Evolutionary conservation across 768 basidiomycete genomes (phyloP), one percentile per base, ranked within the genome.

Genomic region (Serpula lacrymans): DNA sequence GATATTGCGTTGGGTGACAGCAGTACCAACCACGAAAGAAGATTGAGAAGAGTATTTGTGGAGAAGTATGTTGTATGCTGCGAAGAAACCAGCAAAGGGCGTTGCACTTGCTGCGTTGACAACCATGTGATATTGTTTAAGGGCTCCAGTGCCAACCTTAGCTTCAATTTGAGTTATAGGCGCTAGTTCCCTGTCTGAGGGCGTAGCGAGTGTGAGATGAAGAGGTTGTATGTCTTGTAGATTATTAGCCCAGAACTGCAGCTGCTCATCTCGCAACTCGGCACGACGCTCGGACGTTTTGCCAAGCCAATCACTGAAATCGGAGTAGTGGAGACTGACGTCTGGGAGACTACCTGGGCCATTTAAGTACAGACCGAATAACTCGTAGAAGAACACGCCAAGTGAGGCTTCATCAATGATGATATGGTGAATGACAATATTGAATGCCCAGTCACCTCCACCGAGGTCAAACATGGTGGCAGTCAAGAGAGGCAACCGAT

Each of bases 1-100:
- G 9, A 60, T 39, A 33, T 55, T 60, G 16, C 59, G 54, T 22
- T 61, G 59, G 4, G 57, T 60, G 42, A 59, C 59, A 5, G 59
- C 52, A 27, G 59, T 60, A 9, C 59, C 59, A 12, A 60, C 51
- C 4, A 52, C 47, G 37, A 60, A 59, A 1, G 54, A 54, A 13
- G 49, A 42, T 27, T 60, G 59, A 11, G 51, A 42, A n/a, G 59
- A 61, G 42, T 60, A 61, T 14, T 60, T 60, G 52, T 61, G 53
- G 35, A 60, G 54, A 12, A 60, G 57, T 11, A 60, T n/a, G 8
- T 60, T 60, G 37, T 60, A 60, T 3, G 51, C 58, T 2, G 58
- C 59, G 23, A 60, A 60, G 46, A 60, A 60, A 11, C 53, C 59
- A 33, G 58, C 55, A 23, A 60, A 60, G 3, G 53, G 43, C 1